These are phyloP conservation scores for Fragaria nilgerrensis DNA, from an alignment of 306 rosid species.

Conservation along the genomic window DNA sequence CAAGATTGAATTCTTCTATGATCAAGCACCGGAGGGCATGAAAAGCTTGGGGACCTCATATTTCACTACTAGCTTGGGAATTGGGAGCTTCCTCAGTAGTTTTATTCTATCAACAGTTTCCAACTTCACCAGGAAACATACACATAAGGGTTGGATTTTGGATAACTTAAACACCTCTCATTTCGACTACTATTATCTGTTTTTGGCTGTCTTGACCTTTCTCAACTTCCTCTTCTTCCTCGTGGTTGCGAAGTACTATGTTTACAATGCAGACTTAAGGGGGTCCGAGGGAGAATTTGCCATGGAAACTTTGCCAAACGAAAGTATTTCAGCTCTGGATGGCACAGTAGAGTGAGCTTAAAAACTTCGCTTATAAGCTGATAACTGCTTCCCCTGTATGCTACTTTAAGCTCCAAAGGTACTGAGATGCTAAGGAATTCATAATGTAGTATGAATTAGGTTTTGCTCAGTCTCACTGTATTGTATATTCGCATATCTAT, in stretches of 20 bases:
- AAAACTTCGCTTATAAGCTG: conserved; percentile 4
- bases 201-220: conserved; percentile 51
- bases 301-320: conserved; percentile 13
- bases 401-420: background rate
- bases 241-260: conserved; percentile 50
- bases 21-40: conserved; percentile 79
- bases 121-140: conserved; percentile 43
- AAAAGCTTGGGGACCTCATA: conserved; percentile 82
- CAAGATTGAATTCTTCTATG: conserved; percentile 76
- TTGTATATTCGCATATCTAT: background rate
- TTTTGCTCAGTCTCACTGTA: background rate
- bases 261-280: conserved; percentile 43
- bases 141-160: conserved; percentile 65
- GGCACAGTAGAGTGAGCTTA: background rate
- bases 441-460: background rate
- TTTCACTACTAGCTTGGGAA: conserved; percentile 53
- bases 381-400: background rate
- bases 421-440: background rate
- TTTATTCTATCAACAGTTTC: conserved; percentile 57
- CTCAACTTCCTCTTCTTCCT: conserved; percentile 63
- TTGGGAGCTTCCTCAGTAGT: conserved; percentile 64
- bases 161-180: conserved; percentile 65
- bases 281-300: conserved; percentile 28
- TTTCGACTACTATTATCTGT: conserved; percentile 63
- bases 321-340: conserved; percentile 9